Base-by-base conservation (phyloP, 2,329 filamentous ascomycete genomes). In the Chaetomium strumarium region DNA sequence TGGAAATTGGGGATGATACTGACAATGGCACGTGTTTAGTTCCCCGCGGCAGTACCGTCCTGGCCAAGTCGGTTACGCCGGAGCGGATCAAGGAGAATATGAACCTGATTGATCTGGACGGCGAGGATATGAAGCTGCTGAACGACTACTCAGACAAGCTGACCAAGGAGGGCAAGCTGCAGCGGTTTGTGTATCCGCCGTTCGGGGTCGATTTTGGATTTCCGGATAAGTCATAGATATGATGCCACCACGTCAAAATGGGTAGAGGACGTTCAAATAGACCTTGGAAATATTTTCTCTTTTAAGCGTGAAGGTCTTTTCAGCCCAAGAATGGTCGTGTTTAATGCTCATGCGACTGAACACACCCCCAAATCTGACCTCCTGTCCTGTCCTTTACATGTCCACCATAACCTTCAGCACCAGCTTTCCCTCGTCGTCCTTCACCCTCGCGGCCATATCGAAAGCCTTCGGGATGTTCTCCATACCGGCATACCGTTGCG, bases 21-120 rank as follows among this genome's bases (percentile, higher is more conserved):
- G 13, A 53, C 34, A 46, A 33, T 45, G 16, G n/a, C 24, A 11
- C 33, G 19, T 19, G 51, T 56, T 56, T 47, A 87, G 85, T 88
- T 43, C 78, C 82, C 49, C 79, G 84, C 55, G 84, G 84, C 60
- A 79, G 75, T 64, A 87, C 84, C 7, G 86, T 90, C 16, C 75
- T 90, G 29, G 79, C 86, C 62, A 90, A 90, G 70, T 88, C 84
- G 0, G 83, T 87, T 37, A 87, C 78, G 7, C 77, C 79, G 13
- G 75, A 76, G 44, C 78, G 85, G 60, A 89, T 90, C 68, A 79
- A 84, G 64, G 77, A 83, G 62, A 90, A 90, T 70, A 73, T 79
- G 66, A 78, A 84, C 58, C 74, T 88, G 50, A 76, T 87, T 61
- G 77, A 82, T 62, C 76, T 87, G 42, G 81, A 84, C 61, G 73